A percentile compares a stretch with the other conserved stretches of the same genome.
phyloP scores from a whole-genome alignment of 352 stramenopile genomes.

The Pythium myriotylum region DNA sequence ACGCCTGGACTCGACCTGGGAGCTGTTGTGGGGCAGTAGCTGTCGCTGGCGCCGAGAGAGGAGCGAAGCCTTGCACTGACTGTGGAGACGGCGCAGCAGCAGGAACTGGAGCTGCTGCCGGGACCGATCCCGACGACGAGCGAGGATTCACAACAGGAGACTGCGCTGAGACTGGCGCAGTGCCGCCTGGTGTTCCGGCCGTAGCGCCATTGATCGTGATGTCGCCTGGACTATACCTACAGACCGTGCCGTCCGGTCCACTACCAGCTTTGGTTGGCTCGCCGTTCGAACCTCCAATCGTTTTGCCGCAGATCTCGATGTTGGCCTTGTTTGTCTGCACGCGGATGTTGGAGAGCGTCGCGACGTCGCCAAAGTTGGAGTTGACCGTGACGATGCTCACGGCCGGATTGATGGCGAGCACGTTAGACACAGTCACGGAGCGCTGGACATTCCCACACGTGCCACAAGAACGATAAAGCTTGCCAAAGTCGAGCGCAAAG shows the following conservation, averaged over 20 bases:
- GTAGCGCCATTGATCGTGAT: conserved; percentile 35
- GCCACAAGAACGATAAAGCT: conserved; percentile 47
- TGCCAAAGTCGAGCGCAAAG: conserved; percentile 45
- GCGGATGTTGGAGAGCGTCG: conserved; percentile 30
- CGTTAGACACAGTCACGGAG: conserved; percentile 43
- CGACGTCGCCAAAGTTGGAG: conserved; percentile 37
- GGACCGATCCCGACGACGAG: no score
- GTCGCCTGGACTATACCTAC: conserved; percentile 20
- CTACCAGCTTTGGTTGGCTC: conserved; percentile 24
- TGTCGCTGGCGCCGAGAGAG: no score
- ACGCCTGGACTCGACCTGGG: no score
- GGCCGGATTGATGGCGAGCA: conserved; percentile 43
- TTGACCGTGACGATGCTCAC: conserved; percentile 51
- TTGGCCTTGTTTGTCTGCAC: conserved; percentile 30
- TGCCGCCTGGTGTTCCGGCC: no score
- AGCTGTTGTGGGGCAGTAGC: no score
- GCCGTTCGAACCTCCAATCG: conserved; percentile 1
- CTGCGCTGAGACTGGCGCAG: no score
- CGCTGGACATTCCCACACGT: conserved; percentile 41
- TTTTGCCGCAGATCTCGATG: conserved; percentile 15
- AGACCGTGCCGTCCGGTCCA: conserved; percentile 15
- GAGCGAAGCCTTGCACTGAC: no score
- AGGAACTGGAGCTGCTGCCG: no score
- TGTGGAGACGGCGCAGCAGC: no score
- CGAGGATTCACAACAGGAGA: no score